Evolutionary conservation across 2,329 filamentous ascomycete species (phyloP).

Genomic region (Sporothrix luriei): DNA sequence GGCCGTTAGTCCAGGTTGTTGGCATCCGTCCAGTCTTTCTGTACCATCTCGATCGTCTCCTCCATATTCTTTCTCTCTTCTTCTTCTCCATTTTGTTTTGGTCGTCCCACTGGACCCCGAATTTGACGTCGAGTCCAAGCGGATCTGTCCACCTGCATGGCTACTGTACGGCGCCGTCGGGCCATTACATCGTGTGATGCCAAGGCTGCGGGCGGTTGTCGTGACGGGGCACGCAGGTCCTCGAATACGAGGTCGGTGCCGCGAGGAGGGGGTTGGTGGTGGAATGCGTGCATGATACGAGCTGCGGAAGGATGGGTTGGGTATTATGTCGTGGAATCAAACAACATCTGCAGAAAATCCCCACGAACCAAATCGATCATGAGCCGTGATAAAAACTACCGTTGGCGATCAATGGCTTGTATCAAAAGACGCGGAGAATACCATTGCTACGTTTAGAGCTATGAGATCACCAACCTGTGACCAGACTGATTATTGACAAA

Average conservation of each 20-base stretch:
- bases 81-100: not conserved
- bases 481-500: not conserved
- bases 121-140: not conserved
- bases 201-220: constrained; percentile 6
- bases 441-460: too few relatives aligned
- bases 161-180: not conserved
- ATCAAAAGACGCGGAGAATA: not conserved
- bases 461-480: not conserved
- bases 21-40: not conserved
- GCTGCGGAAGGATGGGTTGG: not conserved
- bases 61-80: too few relatives aligned
- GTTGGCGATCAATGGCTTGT: not conserved
- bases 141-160: not conserved
- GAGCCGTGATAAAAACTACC: not conserved
- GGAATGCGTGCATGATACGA: constrained; percentile 24
- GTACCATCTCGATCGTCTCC: not conserved
- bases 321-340: not conserved
- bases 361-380: too few relatives aligned
- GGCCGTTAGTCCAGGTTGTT: not conserved
- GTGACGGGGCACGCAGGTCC: constrained; percentile 11
- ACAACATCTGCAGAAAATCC: not conserved
- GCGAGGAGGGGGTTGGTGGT: not conserved
- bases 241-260: constrained; percentile 24
- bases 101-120: not conserved
- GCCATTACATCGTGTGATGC: constrained; percentile 1